Conservation (phyloP, 371 early-diverging fungal genomes). For the Rhizomucor miehei region DNA sequence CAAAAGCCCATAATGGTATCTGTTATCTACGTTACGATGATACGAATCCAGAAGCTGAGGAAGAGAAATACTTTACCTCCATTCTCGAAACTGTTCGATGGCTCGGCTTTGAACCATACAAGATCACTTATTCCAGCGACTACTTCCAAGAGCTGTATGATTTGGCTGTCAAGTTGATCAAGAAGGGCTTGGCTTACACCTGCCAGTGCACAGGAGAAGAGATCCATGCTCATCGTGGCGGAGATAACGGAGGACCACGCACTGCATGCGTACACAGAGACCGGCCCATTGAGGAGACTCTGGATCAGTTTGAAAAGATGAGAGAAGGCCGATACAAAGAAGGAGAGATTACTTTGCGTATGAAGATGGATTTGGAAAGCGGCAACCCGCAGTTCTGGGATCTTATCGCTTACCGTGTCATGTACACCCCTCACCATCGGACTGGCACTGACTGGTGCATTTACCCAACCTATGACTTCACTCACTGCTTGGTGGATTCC, state of each 20-base stretch:
- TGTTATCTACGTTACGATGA: slow-evolving; percentile 99
- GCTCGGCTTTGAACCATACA: slow-evolving; percentile 84
- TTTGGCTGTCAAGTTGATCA: slow-evolving; percentile 86
- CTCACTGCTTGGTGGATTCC: slow-evolving; percentile 98
- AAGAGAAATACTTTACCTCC: slow-evolving; percentile 90
- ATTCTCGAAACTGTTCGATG: slow-evolving; percentile 91
- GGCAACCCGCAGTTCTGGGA: slow-evolving; percentile 60
- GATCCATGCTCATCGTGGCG: slow-evolving; percentile 93
- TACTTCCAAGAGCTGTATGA: slow-evolving; percentile 92
- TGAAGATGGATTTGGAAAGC: slow-evolving; percentile 30
- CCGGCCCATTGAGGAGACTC: slow-evolving; percentile 85
- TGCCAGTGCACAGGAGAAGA: slow-evolving; percentile 88
- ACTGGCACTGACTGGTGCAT: slow-evolving; percentile 93
- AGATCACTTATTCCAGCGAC: slow-evolving; percentile 92
- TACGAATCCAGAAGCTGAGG: slow-evolving; percentile 99
- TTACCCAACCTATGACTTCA: slow-evolving; percentile 99
- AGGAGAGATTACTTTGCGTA: slow-evolving; percentile 88
- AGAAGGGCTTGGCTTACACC: slow-evolving; percentile 95
- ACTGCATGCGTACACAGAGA: slow-evolving; percentile 90
- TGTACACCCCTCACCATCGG: slow-evolving; percentile 91
- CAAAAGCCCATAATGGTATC: slow-evolving; percentile 89
- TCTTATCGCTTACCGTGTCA: slow-evolving; percentile 98
- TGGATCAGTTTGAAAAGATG: slow-evolving; percentile 95
- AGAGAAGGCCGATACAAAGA: slow-evolving; percentile 85
- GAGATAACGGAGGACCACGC: slow-evolving; percentile 85